Evolutionary conservation across 2,329 filamentous ascomycete genomes (phyloP).

Genomic region (Penicillium psychrosexuale): DNA sequence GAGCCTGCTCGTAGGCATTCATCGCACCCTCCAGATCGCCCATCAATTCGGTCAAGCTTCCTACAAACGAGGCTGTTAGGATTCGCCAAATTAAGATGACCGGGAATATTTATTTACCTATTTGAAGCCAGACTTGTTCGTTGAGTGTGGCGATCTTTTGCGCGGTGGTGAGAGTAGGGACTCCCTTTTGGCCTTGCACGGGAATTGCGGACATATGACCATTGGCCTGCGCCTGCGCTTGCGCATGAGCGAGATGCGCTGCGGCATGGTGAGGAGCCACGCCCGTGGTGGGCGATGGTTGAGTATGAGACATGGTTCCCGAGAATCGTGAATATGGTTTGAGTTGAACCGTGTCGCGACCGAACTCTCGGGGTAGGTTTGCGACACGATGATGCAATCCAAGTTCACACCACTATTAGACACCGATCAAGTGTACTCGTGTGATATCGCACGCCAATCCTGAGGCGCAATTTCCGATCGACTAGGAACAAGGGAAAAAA

Average conservation of each 20-base stretch:
- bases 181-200: constrained; percentile 51
- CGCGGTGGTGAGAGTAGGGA: constrained; percentile 62
- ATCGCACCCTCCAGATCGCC: constrained; percentile 86
- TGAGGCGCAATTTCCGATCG: background rate
- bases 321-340: constrained; percentile 10
- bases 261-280: constrained; percentile 61
- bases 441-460: background rate
- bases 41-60: constrained; percentile 80
- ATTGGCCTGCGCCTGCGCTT: constrained; percentile 26
- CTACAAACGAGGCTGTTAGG: constrained; percentile 47
- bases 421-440: background rate
- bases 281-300: constrained; percentile 74
- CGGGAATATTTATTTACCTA: constrained; percentile 63
- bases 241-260: constrained; percentile 31
- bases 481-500: background rate
- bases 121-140: constrained; percentile 85
- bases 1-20: constrained; percentile 83
- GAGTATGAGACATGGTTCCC: constrained; percentile 67
- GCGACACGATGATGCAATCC: constrained; percentile 36
- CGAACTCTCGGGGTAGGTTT: constrained; percentile 10
- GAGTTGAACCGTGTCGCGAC: constrained; percentile 21
- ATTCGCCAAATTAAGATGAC: background rate
- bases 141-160: constrained; percentile 77
- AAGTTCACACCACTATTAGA: constrained; percentile 1
- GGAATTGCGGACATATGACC: constrained; percentile 60